A percentile compares a stretch with the other conserved stretches of the same genome.
phyloP scores from a whole-genome alignment of 2,329 filamentous ascomycete genomes.

The Paraphoma sp. region DNA sequence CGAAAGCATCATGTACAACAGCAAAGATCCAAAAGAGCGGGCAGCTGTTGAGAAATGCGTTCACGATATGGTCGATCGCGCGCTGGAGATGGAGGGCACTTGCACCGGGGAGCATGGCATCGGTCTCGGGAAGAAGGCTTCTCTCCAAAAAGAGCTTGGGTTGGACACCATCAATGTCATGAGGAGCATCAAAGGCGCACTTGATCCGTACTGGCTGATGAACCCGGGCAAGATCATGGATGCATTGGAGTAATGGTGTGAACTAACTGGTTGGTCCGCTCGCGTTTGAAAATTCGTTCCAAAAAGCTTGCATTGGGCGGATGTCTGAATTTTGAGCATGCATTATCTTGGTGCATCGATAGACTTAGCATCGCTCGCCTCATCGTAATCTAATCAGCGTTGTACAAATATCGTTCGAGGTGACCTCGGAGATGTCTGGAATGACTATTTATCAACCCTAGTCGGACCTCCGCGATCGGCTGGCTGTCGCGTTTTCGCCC shows the following conservation, averaged over 20 bases:
- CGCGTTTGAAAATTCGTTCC: not conserved
- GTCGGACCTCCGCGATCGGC: conserved; percentile 33
- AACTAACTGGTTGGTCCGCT: not conserved
- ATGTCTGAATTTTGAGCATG: conserved; percentile 18
- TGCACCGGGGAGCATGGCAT: conserved; percentile 90
- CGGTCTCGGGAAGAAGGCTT: conserved; percentile 85
- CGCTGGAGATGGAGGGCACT: conserved; percentile 91
- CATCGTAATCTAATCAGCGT: not conserved
- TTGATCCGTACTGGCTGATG: conserved; percentile 88
- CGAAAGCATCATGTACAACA: conserved; percentile 88
- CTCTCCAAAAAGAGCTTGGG: conserved; percentile 79
- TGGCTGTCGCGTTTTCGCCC: conserved; percentile 27
- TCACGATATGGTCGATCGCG: conserved; percentile 88
- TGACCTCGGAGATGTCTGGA: conserved; percentile 5
- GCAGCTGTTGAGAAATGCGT: conserved; percentile 82
- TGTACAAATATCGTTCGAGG: conserved; percentile 1
- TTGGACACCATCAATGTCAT: conserved; percentile 82
- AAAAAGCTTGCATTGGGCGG: conserved; percentile 27
- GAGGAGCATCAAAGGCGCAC: conserved; percentile 79
- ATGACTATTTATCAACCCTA: not conserved
- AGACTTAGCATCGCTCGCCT: conserved; percentile 7
- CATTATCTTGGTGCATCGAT: conserved; percentile 12
- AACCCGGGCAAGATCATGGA: conserved; percentile 95
- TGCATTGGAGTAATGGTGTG: conserved; percentile 29
- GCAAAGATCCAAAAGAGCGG: conserved; percentile 70